Conservation (phyloP, 2,329 filamentous ascomycete species). For the Nannizziopsis barbatae region DNA sequence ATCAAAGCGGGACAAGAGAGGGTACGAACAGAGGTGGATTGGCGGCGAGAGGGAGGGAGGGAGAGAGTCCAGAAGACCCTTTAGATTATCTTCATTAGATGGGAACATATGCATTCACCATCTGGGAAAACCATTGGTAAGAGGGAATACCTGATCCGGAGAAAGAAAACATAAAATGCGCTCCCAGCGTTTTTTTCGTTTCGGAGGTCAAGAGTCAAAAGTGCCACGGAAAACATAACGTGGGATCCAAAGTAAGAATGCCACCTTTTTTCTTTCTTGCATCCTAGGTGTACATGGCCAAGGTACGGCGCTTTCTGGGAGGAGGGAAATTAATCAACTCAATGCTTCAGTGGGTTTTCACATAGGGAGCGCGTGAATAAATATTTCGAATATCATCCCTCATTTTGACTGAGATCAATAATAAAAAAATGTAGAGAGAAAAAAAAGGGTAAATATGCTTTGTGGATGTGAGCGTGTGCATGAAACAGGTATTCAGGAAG, state of each 20-base stretch:
- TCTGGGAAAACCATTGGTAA: background rate
- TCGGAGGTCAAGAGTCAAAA: background rate
- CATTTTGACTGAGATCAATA: constrained; percentile 2
- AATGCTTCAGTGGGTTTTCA: background rate
- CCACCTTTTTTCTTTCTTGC: background rate
- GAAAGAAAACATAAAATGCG: background rate
- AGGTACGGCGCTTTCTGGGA: background rate
- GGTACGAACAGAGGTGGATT: background rate
- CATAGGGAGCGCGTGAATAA: background rate
- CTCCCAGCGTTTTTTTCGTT: background rate
- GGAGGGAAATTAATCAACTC: background rate
- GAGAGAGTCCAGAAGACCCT: background rate
- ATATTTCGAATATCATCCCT: constrained; percentile 6
- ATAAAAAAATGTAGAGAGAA: constrained; percentile 3
- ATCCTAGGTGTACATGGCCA: background rate
- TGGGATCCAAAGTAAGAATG: constrained; percentile 5
- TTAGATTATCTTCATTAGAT: no score
- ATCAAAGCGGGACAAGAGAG: constrained; percentile 1
- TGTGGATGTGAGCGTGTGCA: background rate
- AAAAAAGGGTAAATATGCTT: background rate
- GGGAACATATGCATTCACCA: background rate
- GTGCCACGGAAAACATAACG: constrained; percentile 10
- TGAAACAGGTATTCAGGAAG: background rate
- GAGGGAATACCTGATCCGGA: background rate
- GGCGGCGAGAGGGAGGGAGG: background rate